phyloP scores from a whole-genome alignment of 257 asterid species.

The Solanum habrochaites region DNA sequence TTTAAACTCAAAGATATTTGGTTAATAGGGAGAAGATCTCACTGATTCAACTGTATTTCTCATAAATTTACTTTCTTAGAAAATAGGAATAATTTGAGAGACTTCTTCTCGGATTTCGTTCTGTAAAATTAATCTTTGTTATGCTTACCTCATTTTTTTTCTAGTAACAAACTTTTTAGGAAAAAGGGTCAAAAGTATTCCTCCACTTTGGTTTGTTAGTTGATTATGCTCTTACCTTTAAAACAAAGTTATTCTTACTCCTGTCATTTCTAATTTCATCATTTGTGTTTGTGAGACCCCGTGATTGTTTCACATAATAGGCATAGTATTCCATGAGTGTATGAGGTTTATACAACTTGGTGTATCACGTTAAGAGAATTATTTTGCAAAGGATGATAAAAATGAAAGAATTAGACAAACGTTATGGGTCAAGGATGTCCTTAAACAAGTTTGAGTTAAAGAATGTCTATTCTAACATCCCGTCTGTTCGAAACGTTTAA shows the following conservation, averaged over 20 bases:
- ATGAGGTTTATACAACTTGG: no score
- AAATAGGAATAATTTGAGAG: background rate
- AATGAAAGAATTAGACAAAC: no score
- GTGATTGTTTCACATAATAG: no score
- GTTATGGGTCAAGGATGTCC: no score
- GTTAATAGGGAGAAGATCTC: background rate
- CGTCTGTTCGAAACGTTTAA: no score
- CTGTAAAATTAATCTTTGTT: background rate
- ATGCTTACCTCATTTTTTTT: background rate
- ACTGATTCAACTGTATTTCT: background rate
- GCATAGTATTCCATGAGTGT: no score
- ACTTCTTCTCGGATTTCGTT: background rate
- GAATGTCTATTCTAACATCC: no score
- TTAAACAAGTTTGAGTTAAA: no score
- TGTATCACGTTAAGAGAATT: no score
- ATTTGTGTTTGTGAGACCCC: background rate
- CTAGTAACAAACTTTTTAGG: background rate
- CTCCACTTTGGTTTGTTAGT: background rate
- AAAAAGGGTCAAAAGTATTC: background rate
- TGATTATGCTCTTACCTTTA: background rate
- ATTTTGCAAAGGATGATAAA: no score
- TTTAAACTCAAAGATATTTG: background rate
- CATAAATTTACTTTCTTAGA: background rate
- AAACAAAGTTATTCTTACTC: background rate
- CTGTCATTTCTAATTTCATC: background rate